Evolutionary conservation across 1,284 basidiomycete genomes (phyloP), one percentile per base, ranked within the genome.

Genomic region (Chondrostereum purpureum): DNA sequence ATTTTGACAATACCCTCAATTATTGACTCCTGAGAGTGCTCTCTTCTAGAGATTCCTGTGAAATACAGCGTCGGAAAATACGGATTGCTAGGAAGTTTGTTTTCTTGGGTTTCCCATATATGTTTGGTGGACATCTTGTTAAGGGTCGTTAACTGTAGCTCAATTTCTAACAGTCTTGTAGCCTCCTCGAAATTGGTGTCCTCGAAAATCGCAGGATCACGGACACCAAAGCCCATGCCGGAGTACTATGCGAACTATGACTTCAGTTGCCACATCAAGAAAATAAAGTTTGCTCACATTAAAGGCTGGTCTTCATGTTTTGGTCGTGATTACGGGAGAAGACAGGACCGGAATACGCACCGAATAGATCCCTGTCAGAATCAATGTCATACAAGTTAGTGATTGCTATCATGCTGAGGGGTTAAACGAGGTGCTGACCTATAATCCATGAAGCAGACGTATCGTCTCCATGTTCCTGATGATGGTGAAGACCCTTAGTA

Each of bases 401-500:
- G 38, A 43, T 11, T 4, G 34, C 22, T 4, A 45, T 36, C 34
- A 43, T 12, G 14, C 35, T 35, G n/a, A 42, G 8, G 36, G 20
- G 45, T 19, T 18, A 13, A 19, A 18, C 4, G 34, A 43, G 23
- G 42, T 17, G 50, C 73, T 38, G 51, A 83, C 82, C 80, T 71
- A 60, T 84, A 83, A 62, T 86, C 83, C 79, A 85, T 80, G 53
- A 83, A 86, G 47, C 75, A 83, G 12, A 85, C 77, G 50, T 80
- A 77, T 58, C 83, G 66, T 52, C 74, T 68, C 83, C 83, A 87
- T 13, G 69, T 73, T 16, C 71, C 70, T 72, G 45, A 20, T 17
- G 17, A 22, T 42, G n/a, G 20, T 14, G 38, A n/a, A n/a, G n/a
- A n/a, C n/a, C n/a, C n/a, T n/a, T n/a, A n/a, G n/a, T 19, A 41